Evolutionary conservation across 331 rosid species (phyloP), one percentile per base, ranked within the genome.

Genomic region (Erythrophleum ivorense): DNA sequence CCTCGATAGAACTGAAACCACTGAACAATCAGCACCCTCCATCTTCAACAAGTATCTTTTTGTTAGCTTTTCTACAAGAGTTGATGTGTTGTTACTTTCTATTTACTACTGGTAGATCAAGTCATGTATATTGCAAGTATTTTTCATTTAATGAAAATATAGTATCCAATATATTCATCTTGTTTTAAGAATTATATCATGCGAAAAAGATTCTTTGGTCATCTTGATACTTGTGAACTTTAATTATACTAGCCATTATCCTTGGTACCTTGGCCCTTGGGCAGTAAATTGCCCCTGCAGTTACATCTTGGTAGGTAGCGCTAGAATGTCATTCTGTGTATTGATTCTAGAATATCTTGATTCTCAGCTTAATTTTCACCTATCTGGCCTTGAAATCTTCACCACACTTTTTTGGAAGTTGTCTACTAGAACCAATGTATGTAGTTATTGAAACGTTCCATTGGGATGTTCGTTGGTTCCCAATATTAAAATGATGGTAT

Each of bases 1-100:
- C 31, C 55, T 69, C 74, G 21, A 69, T 69, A 69, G 74, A 69
- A 21, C 18, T 11, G 34, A 69, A 69, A 13, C 7, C 43, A 9
- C 4, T 24, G 1, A 59, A 5, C 65, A 59, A 59, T 53, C 21
- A 16, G 7, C 19, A 5, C 13, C 7, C 24, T 6, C 50, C 31
- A 38, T 66, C 31, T 16, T 55, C 33, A 9, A 41, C 43, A 40
- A 40, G 3, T 15, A 48, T n/a, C 4, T 67, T 29, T 34, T 5
- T 1, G 52, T 9, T 18, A n/a, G 31, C 50, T n/a, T 67, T 67
- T 40, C 19, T 46, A 15, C 12, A 2, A 14, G 46, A 67, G 33
- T 40, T 12, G 33, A 18, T 18, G 73, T 40, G 33, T 40, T 67
- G 52, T 67, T 63, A 18, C 13, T 65, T 38, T 6, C 8, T 36